Base-by-base conservation (phyloP, 2,329 filamentous ascomycete species). In the Daldinia eschscholtzii region DNA sequence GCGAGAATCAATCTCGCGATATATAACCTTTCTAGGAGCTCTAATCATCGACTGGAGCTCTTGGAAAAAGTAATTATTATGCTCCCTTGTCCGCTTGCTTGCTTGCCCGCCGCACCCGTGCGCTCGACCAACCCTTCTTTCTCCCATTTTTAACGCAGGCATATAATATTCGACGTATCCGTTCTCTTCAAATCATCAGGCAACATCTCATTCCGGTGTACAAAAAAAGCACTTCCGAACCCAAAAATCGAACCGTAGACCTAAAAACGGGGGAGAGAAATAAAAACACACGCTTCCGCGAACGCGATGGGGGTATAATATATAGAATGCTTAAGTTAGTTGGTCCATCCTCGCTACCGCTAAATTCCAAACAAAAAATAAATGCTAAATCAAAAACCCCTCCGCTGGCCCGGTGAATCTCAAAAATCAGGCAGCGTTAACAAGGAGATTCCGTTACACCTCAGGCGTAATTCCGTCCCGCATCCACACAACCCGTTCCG, bases 391-490 rank as follows among this genome's bases (percentile, higher is more conserved):
- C 33, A 6, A 35, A 35, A 7, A 1, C 33, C 33, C 7, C 33
- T 30, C 46, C 46, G 46, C 46, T 26, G 10, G 6, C 26, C 26
- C 46, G 46, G 13, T 50, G 13, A 50, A 50, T 30, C 10, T 30
- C 6, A 23, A 42, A 61, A 61, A 61, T 35, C 28, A 26, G 35
- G 37, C 13, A 37, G 48, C 48, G 26, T 41, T 55, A 28, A 18
- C 39, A 57, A 20, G 35, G 35, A 6, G 13, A 35, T 35, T 42
- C 28, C 26, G 30, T 44, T 35, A 9, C 5, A 20, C 18, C 52
- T 59, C n/a, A 76, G 37, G 81, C 81, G 75, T 84, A 84, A 65
- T 78, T 77, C 63, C 76, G 77, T 42, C 76, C 75, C 4, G 76
- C 75, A 60, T 81, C 80, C 28, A 84, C 71, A 18, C 73, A 70